Conservation (phyloP, 2,329 filamentous ascomycete species). For the Calonectria pseudoreteaudii region DNA sequence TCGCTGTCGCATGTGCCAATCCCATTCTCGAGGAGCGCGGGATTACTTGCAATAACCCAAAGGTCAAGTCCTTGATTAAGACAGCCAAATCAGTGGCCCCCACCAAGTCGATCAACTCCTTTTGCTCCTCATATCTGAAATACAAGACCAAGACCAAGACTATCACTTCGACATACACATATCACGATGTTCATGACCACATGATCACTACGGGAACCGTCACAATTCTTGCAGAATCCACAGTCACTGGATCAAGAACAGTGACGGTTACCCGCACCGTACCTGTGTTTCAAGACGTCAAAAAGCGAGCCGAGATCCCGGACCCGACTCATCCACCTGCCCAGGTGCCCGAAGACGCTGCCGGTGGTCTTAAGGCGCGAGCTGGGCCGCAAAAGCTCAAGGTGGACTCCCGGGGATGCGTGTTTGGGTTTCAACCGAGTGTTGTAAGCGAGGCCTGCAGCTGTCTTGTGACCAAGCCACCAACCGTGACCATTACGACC, state of each 20-base stretch:
- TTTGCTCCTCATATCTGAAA: not conserved
- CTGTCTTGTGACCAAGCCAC: conserved; percentile 17
- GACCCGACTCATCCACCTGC: not conserved
- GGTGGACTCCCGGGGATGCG: not conserved
- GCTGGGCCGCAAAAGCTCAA: not conserved
- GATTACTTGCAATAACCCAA: not conserved
- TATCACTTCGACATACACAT: not conserved
- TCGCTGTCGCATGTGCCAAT: not conserved
- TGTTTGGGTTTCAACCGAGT: not conserved
- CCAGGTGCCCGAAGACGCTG: not conserved
- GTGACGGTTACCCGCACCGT: not conserved
- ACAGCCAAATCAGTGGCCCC: not conserved
- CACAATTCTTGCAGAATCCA: not conserved
- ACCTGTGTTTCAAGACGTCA: not conserved
- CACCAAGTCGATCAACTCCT: not conserved
- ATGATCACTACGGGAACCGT: not conserved
- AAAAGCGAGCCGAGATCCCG: not conserved
- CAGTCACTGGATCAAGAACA: not conserved
- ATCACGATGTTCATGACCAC: not conserved
- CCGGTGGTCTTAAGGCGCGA: not conserved
- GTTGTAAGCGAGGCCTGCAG: conserved; percentile 14
- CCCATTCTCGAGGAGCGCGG: not conserved
- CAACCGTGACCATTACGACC: not conserved
- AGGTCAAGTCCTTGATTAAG: not conserved
- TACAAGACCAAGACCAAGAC: not conserved